Evolutionary conservation across 352 stramenopile species (phyloP).

Genomic region (Nothophytophthora sp.): DNA sequence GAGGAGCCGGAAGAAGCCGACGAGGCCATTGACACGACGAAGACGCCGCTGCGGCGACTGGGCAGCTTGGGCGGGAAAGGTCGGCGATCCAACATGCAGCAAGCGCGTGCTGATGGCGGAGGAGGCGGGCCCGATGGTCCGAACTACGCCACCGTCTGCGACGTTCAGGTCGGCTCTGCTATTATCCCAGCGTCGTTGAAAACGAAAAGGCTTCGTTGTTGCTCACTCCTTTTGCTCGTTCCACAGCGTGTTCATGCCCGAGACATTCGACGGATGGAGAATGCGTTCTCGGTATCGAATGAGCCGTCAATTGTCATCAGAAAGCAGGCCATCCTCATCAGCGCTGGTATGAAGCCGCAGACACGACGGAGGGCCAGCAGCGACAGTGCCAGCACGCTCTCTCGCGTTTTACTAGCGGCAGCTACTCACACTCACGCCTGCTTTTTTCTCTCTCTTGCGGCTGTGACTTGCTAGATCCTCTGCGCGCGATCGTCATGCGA

Average conservation of each 20-base stretch:
- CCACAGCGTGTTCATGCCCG: conserved; percentile 66
- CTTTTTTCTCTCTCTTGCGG: not conserved
- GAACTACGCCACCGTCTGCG: conserved; percentile 38
- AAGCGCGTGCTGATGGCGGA: conserved; percentile 15
- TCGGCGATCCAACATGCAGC: conserved; percentile 21
- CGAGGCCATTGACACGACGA: conserved; percentile 9
- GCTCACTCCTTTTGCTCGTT: not conserved
- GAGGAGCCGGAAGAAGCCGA: conserved; percentile 14
- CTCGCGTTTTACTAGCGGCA: not conserved
- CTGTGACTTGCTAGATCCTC: conserved; percentile 39
- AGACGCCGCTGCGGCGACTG: conserved; percentile 14
- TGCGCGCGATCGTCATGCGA: conserved; percentile 78
- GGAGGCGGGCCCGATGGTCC: conserved; percentile 15
- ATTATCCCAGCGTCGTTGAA: not conserved
- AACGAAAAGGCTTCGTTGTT: not conserved
- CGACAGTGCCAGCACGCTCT: not conserved
- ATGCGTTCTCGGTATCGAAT: conserved; percentile 72
- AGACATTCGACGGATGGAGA: conserved; percentile 77
- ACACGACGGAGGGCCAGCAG: not conserved
- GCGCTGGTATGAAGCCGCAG: conserved; percentile 38
- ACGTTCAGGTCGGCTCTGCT: conserved; percentile 33
- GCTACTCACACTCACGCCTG: not conserved
- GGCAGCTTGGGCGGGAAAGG: conserved; percentile 21
- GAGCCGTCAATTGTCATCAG: conserved; percentile 76
- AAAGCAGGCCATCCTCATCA: conserved; percentile 81